Base-by-base conservation (phyloP, 179 eudicot species). In the Silene coronaria region DNA sequence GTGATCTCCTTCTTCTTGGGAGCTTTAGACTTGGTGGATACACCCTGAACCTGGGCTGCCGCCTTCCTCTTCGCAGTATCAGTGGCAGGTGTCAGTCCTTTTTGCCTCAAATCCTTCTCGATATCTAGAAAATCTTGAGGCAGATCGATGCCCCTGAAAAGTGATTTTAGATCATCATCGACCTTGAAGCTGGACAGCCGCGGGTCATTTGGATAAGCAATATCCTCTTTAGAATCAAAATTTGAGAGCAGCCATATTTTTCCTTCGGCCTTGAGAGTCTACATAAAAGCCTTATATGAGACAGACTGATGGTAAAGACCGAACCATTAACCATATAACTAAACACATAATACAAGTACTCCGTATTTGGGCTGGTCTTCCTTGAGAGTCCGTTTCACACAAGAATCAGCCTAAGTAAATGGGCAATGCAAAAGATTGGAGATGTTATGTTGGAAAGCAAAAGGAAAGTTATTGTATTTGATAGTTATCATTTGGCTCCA, bases 171-270 rank as follows among this genome's bases (percentile, higher is more conserved):
- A 75, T 91, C 93, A 61, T 89, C 91, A 46, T 91, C 91, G 17
- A 88, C 93, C 73, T 86, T 87, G 26, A 90, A 21, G 28, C 55
- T 73, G 21, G 78, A 70, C 10, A 82, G 74, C 45, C 84, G 74
- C 0, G 88, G 90, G 60, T 89, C 93, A 71, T 91, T 91, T 23
- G 93, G 96, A 76, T 88, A 89, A n/a, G 89, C 93, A 63, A 89
- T 82, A 82, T 89, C 93, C 83, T 90, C 96, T 67, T 86, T 88
- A 1, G 97, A 91, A 53, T 89, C 91, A 19, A 77, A 80, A 82
- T 89, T 90, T 51, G 93, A 84, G n/a, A 90, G 80, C 80, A 91
- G 81, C 93, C 95, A 91, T 42, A 91, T 85, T 48, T 88, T 76
- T 6, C 93, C 91, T 17, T 82, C 83, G 62, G 86, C 81, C 85